A percentile compares a stretch with the other conserved stretches of the same genome.
Evolutionary conservation across 306 rosid genomes (phyloP).

Genomic region (Acacia acuminata): DNA sequence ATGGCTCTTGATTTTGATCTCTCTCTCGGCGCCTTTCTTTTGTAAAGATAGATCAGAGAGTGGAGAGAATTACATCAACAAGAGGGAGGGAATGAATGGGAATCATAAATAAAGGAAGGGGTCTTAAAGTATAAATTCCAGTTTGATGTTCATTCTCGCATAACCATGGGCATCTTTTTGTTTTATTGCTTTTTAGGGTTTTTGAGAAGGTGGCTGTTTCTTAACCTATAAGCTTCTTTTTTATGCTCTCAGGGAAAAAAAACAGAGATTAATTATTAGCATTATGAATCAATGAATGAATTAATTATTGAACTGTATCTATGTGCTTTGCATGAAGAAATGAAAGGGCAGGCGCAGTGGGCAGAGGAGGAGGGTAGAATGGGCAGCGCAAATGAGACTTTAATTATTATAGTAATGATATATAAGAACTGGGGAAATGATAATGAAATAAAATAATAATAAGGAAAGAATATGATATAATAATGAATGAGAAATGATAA

Average conservation of each 20-base stretch:
- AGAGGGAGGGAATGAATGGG: constrained; percentile 32
- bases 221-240: constrained; percentile 76
- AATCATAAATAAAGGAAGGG: constrained; percentile 59
- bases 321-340: constrained; percentile 60
- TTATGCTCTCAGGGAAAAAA: constrained; percentile 26
- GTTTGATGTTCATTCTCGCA: not conserved
- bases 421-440: not conserved
- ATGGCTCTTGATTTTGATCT: constrained; percentile 40
- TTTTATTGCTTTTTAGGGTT: constrained; percentile 86
- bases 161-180: constrained; percentile 53
- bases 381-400: constrained; percentile 37
- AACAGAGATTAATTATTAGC: not conserved
- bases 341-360: constrained; percentile 20
- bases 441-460: not conserved
- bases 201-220: constrained; percentile 63
- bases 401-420: not conserved
- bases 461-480: not conserved
- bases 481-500: not conserved
- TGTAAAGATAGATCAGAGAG: constrained; percentile 55
- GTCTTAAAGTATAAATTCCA: constrained; percentile 47
- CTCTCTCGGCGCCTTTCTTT: constrained; percentile 60
- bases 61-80: constrained; percentile 60
- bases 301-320: constrained; percentile 32
- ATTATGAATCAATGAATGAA: constrained; percentile 12
- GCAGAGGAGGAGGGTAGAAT: not conserved